Percentiles rank a stretch among this genome's conserved stretches.
phyloP scores from a whole-genome alignment of 192 early-diverging fungal genomes.

The Coemansia sp. region DNA sequence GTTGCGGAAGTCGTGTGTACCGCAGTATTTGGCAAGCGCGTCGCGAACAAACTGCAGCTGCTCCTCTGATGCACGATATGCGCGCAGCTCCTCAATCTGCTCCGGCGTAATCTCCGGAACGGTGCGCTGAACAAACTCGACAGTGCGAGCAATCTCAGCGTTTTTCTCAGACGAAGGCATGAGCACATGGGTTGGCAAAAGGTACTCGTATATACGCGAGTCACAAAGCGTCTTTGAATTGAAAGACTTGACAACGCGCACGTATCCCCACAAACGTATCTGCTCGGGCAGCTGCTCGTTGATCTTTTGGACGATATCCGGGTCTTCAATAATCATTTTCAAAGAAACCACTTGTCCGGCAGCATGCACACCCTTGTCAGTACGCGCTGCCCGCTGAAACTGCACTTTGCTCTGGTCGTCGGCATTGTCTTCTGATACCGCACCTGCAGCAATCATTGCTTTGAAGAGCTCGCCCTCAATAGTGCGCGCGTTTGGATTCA shows the following conservation, averaged over 20 bases:
- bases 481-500: slow-evolving; percentile 76
- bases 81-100: slow-evolving; percentile 59
- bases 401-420: slow-evolving; percentile 77
- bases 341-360: slow-evolving; percentile 91
- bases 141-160: slow-evolving; percentile 40
- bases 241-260: slow-evolving; percentile 71
- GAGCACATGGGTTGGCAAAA: slow-evolving; percentile 90
- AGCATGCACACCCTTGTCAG: slow-evolving; percentile 98
- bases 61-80: slow-evolving; percentile 63
- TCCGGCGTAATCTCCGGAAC: slow-evolving; percentile 52
- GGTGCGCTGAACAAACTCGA: slow-evolving; percentile 24
- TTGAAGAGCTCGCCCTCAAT: slow-evolving; percentile 92
- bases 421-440: slow-evolving; percentile 84
- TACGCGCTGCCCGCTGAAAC: slow-evolving; percentile 88
- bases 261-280: slow-evolving; percentile 85
- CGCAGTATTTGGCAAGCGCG: slow-evolving; percentile 69
- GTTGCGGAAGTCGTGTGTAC: slow-evolving; percentile 95
- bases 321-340: slow-evolving; percentile 82
- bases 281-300: slow-evolving; percentile 83
- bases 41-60: slow-evolving; percentile 64
- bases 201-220: slow-evolving; percentile 94
- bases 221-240: slow-evolving; percentile 91
- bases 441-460: slow-evolving; percentile 75
- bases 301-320: slow-evolving; percentile 71
- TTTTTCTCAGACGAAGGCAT: slow-evolving; percentile 38